These are phyloP conservation scores for Millerozyma miso DNA, from an alignment of 805 yeast species.

Conservation along the genomic window DNA sequence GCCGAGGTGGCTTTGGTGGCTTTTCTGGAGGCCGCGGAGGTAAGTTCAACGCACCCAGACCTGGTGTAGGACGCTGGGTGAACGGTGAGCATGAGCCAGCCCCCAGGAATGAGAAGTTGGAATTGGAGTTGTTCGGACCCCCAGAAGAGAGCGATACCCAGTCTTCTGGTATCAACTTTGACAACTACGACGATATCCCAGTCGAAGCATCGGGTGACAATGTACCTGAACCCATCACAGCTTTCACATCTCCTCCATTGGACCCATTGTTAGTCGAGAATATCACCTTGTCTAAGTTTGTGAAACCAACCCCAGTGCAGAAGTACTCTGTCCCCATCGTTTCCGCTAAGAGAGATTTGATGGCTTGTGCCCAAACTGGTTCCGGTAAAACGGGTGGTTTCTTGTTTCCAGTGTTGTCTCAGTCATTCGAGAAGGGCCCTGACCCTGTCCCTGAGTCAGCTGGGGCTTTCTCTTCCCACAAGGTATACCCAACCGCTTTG, in stretches of 20 bases:
- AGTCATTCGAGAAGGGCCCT: constrained; percentile 88
- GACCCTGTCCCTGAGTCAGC: constrained; percentile 48
- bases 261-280: constrained; percentile 82
- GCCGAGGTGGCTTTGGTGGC: constrained; percentile 25
- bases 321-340: constrained; percentile 92
- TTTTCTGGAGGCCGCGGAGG: constrained; percentile 26
- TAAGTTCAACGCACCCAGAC: constrained; percentile 27
- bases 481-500: constrained; percentile 91
- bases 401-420: constrained; percentile 93
- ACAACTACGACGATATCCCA: constrained; percentile 97
- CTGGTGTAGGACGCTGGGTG: constrained; percentile 75
- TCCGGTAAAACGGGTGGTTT: constrained; percentile 99
- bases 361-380: constrained; percentile 99
- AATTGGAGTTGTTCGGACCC: constrained; percentile 79
- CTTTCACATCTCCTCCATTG: constrained; percentile 89
- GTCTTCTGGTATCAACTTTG: constrained; percentile 97
- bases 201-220: constrained; percentile 95
- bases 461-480: constrained; percentile 58
- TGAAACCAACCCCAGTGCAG: constrained; percentile 95
- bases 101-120: constrained; percentile 62
- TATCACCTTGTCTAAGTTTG: constrained; percentile 82
- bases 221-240: constrained; percentile 88
- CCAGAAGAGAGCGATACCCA: constrained; percentile 72
- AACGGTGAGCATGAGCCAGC: constrained; percentile 90
- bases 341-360: constrained; percentile 82